These are phyloP conservation scores for Pseudocercospora cruenta DNA, from an alignment of 2,329 filamentous ascomycete genomes.

Conservation along the genomic window DNA sequence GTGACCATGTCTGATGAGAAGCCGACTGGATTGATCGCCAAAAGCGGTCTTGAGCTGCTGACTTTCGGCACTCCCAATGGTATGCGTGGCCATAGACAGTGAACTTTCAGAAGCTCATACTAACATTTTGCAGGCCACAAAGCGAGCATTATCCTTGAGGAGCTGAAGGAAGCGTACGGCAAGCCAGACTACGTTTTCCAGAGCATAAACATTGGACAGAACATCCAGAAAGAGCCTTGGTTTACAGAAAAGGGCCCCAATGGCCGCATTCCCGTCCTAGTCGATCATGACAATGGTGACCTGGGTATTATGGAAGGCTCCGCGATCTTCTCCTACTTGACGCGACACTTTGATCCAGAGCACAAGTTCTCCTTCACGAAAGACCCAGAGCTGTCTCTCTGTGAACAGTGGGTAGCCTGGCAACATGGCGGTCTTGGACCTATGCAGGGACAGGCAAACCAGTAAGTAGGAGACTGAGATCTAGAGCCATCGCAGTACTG, in stretches of 20 bases:
- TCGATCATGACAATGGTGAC: constrained; percentile 65
- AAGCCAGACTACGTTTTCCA: constrained; percentile 61
- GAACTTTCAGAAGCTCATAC: background rate
- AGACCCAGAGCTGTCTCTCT: constrained; percentile 49
- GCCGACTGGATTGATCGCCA: constrained; percentile 63
- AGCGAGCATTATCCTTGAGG: constrained; percentile 64
- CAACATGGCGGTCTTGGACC: constrained; percentile 42
- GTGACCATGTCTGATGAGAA: constrained; percentile 36
- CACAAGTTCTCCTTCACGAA: constrained; percentile 53
- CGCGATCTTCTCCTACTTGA: constrained; percentile 51
- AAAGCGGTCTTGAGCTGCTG: constrained; percentile 66
- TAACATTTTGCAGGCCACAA: constrained; percentile 46
- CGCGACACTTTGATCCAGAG: constrained; percentile 52
- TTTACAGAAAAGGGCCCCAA: constrained; percentile 66
- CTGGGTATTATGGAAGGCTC: constrained; percentile 56
- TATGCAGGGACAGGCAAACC: constrained; percentile 46
- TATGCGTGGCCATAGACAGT: constrained; percentile 6
- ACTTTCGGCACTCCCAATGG: constrained; percentile 57
- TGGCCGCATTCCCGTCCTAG: constrained; percentile 66
- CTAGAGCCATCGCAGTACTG: background rate
- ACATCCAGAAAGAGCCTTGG: constrained; percentile 70
- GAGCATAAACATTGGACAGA: constrained; percentile 61
- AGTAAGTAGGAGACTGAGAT: constrained; percentile 20
- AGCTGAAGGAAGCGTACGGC: constrained; percentile 68
- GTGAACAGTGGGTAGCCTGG: constrained; percentile 66